Conservation (phyloP, 495 filamentous ascomycete genomes). For the Venustampulla echinocandica region DNA sequence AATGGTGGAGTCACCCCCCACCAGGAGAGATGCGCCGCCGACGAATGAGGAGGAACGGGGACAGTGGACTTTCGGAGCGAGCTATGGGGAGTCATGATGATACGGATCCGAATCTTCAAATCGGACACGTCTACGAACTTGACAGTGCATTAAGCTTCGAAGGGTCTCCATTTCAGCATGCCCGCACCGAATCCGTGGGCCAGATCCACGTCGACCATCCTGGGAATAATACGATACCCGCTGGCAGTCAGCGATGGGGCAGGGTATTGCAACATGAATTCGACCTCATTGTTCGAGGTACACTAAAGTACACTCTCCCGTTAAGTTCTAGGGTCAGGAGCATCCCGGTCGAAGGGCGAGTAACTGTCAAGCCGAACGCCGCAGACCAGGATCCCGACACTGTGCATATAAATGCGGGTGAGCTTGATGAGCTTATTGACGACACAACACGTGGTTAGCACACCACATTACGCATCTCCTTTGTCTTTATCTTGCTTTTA, state of each 20-base stretch:
- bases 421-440: background rate
- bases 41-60: slow-evolving; percentile 4
- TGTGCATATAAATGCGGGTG: slow-evolving; percentile 10
- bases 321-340: slow-evolving; percentile 60
- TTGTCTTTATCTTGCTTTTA: slow-evolving; percentile 17
- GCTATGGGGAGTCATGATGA: slow-evolving; percentile 61
- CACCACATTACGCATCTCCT: slow-evolving; percentile 12
- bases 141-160: slow-evolving; percentile 84
- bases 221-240: slow-evolving; percentile 80
- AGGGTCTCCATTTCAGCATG: slow-evolving; percentile 68
- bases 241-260: slow-evolving; percentile 87
- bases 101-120: slow-evolving; percentile 72
- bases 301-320: slow-evolving; percentile 81
- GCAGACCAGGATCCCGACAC: slow-evolving; percentile 26
- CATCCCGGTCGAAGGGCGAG: slow-evolving; percentile 40
- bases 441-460: slow-evolving; percentile 5
- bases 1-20: slow-evolving; percentile 57
- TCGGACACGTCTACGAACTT: slow-evolving; percentile 79
- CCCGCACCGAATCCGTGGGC: slow-evolving; percentile 58
- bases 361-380: slow-evolving; percentile 35
- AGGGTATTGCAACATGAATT: slow-evolving; percentile 83
- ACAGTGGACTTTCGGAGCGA: no score
- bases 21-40: background rate
- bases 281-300: slow-evolving; percentile 80
- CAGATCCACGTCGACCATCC: slow-evolving; percentile 73